A percentile compares a stretch with the other conserved stretches of the same genome.
phyloP scores from a whole-genome alignment of 1,284 basidiomycete species.

The Uromyces viciae-fabae region DNA sequence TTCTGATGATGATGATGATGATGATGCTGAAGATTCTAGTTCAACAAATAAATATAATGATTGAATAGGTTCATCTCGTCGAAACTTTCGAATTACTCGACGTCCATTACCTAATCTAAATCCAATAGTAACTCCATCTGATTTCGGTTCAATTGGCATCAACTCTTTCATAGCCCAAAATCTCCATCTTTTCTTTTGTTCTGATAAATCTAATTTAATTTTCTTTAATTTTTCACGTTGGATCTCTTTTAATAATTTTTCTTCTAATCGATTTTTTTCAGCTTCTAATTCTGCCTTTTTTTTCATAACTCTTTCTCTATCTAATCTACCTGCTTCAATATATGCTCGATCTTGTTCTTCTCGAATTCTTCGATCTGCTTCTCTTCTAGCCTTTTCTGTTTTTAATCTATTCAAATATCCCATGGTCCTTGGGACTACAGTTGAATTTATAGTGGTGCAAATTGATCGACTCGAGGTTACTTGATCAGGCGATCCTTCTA shows the following conservation, averaged over 20 bases:
- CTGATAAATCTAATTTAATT: background rate
- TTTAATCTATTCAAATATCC: slow-evolving; percentile 16
- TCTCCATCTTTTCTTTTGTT: slow-evolving; percentile 25
- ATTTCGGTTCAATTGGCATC: background rate
- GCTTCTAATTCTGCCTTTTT: slow-evolving; percentile 37
- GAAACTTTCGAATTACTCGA: slow-evolving; percentile 21
- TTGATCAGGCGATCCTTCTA: slow-evolving; percentile 18
- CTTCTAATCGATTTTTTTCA: background rate
- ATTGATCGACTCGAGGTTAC: slow-evolving; percentile 15
- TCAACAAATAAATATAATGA: slow-evolving; percentile 35
- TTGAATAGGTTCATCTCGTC: background rate
- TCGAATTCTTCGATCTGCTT: slow-evolving; percentile 25
- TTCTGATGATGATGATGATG: background rate
- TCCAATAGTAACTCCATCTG: slow-evolving; percentile 13
- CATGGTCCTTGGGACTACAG: slow-evolving; percentile 16
- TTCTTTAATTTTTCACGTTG: background rate
- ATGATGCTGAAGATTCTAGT: background rate
- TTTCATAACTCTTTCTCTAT: slow-evolving; percentile 32
- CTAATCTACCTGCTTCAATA: slow-evolving; percentile 27
- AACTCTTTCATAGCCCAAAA: slow-evolving; percentile 20
- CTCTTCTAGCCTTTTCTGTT: slow-evolving; percentile 5
- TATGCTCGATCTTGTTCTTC: slow-evolving; percentile 43
- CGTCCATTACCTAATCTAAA: slow-evolving; percentile 28
- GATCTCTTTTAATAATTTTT: background rate
- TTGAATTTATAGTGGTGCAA: slow-evolving; percentile 4